Conservation (phyloP, 2,329 filamentous ascomycete species). For the Pyricularia sp. region DNA sequence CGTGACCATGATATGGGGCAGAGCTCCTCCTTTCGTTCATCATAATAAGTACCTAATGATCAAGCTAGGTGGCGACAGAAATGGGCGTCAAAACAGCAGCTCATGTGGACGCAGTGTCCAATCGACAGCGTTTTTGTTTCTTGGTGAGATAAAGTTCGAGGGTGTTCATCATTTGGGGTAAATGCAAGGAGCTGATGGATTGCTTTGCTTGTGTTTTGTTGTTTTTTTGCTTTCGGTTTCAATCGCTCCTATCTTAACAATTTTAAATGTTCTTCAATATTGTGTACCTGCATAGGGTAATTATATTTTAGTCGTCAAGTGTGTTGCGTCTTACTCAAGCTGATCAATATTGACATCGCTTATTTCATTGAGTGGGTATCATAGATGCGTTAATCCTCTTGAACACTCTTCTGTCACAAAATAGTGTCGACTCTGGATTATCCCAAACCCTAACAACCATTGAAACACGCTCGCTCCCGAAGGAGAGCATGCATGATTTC, state of each 20-base stretch:
- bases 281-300: background rate
- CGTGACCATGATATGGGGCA: background rate
- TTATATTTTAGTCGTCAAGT: background rate
- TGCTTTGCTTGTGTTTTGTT: background rate
- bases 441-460: background rate
- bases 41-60: background rate
- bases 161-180: background rate
- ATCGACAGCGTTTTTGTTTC: background rate
- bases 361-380: background rate
- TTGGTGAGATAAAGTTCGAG: background rate
- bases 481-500: background rate
- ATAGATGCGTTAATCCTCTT: background rate
- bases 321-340: background rate
- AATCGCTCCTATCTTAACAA: background rate
- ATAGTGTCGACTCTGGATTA: background rate
- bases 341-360: background rate
- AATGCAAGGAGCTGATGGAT: background rate
- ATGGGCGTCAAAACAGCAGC: background rate
- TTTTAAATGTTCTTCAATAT: background rate
- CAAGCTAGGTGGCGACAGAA: background rate
- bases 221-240: background rate
- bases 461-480: background rate
- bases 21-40: background rate
- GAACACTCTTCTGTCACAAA: background rate
- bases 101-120: background rate